A percentile compares a stretch with the other conserved stretches of the same genome.
These are phyloP conservation scores for Andrographis paniculata DNA, from an alignment of 305 asterid species.

Conservation along the genomic window DNA sequence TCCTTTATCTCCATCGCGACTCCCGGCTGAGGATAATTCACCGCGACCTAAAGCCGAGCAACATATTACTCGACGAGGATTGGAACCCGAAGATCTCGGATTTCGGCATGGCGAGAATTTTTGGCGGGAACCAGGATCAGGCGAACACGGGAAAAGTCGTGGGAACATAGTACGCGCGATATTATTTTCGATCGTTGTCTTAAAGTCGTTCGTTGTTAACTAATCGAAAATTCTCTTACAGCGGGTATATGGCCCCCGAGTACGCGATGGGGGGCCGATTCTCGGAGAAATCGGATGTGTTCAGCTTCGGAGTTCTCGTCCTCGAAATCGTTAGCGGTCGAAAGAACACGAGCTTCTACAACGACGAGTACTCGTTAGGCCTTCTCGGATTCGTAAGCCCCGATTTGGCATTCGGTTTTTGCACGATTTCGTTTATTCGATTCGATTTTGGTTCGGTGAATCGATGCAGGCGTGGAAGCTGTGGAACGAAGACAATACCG, in stretches of 20 bases:
- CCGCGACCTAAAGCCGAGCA: conserved; percentile 26
- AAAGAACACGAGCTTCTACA: conserved; percentile 19
- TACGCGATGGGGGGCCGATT: conserved; percentile 31
- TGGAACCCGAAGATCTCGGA: conserved; percentile 38
- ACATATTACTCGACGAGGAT: conserved; percentile 20
- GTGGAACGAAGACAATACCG: conserved; percentile 24
- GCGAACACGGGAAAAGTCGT: conserved; percentile 29
- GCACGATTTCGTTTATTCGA: not conserved
- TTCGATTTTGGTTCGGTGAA: too few relatives aligned
- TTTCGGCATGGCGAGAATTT: conserved; percentile 35
- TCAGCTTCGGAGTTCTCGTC: conserved; percentile 31
- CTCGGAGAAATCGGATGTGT: conserved; percentile 32
- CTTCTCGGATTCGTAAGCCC: conserved; percentile 2
- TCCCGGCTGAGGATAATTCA: conserved; percentile 30
- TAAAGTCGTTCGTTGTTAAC: not conserved
- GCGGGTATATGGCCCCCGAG: conserved; percentile 39
- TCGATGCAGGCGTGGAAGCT: conserved; percentile 30
- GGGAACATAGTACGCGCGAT: conserved; percentile 32
- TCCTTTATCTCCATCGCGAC: conserved; percentile 36
- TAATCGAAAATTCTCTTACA: conserved; percentile 4
- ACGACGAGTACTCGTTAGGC: conserved; percentile 9
- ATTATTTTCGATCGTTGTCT: not conserved
- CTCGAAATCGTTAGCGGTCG: conserved; percentile 23
- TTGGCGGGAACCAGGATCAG: conserved; percentile 28
- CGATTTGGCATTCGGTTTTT: too few relatives aligned